Conservation (phyloP, 331 rosid species). For the Spiraea crenata region DNA sequence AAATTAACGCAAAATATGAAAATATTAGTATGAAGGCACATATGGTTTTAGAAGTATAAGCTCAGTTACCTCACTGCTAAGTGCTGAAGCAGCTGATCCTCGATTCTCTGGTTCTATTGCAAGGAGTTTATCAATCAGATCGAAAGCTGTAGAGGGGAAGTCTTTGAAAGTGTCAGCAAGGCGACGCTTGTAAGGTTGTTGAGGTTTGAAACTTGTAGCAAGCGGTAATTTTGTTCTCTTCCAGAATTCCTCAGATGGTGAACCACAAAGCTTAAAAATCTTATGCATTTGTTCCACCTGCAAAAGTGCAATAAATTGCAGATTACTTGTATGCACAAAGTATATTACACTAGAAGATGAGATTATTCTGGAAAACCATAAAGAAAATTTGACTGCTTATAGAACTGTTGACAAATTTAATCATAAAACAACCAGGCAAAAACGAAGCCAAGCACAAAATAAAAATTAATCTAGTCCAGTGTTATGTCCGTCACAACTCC, state of each 20-base stretch:
- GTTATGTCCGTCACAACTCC: no score
- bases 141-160: constrained; percentile 53
- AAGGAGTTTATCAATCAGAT: constrained; percentile 72
- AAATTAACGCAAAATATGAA: not conserved
- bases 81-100: constrained; percentile 71
- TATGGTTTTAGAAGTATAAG: not conserved
- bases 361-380: not conserved
- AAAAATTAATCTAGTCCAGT: no score
- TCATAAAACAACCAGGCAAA: not conserved
- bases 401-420: not conserved
- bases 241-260: constrained; percentile 86
- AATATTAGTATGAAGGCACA: not conserved
- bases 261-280: constrained; percentile 92
- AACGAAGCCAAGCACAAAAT: no score
- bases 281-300: constrained; percentile 98
- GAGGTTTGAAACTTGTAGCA: constrained; percentile 92
- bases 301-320: constrained; percentile 7
- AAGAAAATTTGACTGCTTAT: not conserved
- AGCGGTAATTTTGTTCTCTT: constrained; percentile 68
- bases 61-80: constrained; percentile 57
- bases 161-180: constrained; percentile 57
- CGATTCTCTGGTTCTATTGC: constrained; percentile 63
- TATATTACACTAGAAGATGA: not conserved
- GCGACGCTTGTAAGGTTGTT: constrained; percentile 59
- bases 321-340: not conserved